Conservation (phyloP, 2,329 filamentous ascomycete genomes). For the Ophiostoma australiae region DNA sequence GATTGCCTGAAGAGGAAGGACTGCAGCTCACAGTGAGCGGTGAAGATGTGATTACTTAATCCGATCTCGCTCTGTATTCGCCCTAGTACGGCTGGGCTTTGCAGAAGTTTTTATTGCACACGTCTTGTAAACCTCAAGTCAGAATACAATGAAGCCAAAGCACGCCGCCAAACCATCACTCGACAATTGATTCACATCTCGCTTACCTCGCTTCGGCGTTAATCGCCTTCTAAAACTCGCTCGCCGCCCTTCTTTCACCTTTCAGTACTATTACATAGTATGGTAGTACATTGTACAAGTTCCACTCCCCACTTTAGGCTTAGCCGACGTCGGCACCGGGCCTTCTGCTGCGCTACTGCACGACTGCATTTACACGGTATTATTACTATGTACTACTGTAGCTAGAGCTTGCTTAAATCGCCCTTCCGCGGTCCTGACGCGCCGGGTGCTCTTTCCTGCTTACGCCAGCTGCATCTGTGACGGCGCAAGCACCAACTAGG, state of each 20-base stretch:
- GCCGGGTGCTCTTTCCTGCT: background rate
- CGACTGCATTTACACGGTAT: background rate
- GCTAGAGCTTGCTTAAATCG: background rate
- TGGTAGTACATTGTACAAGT: no score
- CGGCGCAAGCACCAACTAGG: background rate
- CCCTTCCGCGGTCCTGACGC: background rate
- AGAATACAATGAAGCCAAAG: background rate
- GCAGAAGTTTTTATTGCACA: no score
- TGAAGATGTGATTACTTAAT: background rate
- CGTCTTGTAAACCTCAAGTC: background rate
- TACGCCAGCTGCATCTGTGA: background rate
- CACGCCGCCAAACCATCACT: background rate
- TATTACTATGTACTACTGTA: background rate
- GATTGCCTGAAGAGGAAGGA: background rate
- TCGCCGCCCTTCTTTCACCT: background rate
- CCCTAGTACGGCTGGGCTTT: background rate
- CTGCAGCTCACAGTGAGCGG: background rate
- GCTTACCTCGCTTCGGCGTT: constrained; percentile 4
- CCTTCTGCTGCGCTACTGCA: background rate
- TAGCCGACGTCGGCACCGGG: constrained; percentile 8
- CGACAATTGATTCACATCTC: background rate
- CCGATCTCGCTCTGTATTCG: background rate
- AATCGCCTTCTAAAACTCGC: background rate
- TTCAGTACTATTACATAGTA: no score
- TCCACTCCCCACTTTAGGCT: background rate